Conservation (phyloP, 768 basidiomycete species). For the Cyclocybe aegerita region DNA sequence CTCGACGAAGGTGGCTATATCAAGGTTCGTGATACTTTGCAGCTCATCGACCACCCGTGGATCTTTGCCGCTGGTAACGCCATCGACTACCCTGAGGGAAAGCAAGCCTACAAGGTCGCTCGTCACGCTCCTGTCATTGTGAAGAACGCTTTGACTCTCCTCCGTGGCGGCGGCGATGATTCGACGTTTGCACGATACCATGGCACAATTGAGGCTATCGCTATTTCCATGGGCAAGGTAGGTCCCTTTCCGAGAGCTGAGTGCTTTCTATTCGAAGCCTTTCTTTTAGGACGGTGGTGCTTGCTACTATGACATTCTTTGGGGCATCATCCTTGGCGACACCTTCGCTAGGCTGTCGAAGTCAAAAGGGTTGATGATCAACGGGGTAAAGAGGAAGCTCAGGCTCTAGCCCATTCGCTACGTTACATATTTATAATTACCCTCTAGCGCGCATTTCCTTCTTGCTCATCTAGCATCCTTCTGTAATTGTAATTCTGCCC, state of each 20-base stretch:
- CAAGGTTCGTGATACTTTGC: slow-evolving; percentile 49
- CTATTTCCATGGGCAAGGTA: neutral
- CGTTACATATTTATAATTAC: too few species aligned
- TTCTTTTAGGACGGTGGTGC: slow-evolving; percentile 38
- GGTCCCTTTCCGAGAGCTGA: too few species aligned
- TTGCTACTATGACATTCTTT: slow-evolving; percentile 38
- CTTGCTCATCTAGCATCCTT: too few species aligned
- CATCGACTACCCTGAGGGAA: slow-evolving; percentile 53
- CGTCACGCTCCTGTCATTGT: slow-evolving; percentile 42
- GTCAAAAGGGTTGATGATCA: slow-evolving; percentile 13
- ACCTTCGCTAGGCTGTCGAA: slow-evolving; percentile 38
- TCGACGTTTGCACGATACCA: too few species aligned
- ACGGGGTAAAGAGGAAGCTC: too few species aligned
- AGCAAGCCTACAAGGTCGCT: slow-evolving; percentile 45
- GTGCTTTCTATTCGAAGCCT: too few species aligned
- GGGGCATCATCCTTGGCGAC: slow-evolving; percentile 46
- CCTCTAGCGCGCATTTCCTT: too few species aligned
- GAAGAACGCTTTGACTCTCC: slow-evolving; percentile 40
- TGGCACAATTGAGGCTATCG: slow-evolving; percentile 18
- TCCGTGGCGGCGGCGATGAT: slow-evolving; percentile 13
- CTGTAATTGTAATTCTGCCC: too few species aligned
- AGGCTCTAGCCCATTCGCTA: too few species aligned
- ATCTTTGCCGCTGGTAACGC: slow-evolving; percentile 64
- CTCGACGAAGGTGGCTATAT: slow-evolving; percentile 39
- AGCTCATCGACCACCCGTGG: slow-evolving; percentile 41